These are phyloP conservation scores for Phaseolus lunatus DNA, from an alignment of 306 rosid genomes.

Conservation along the genomic window DNA sequence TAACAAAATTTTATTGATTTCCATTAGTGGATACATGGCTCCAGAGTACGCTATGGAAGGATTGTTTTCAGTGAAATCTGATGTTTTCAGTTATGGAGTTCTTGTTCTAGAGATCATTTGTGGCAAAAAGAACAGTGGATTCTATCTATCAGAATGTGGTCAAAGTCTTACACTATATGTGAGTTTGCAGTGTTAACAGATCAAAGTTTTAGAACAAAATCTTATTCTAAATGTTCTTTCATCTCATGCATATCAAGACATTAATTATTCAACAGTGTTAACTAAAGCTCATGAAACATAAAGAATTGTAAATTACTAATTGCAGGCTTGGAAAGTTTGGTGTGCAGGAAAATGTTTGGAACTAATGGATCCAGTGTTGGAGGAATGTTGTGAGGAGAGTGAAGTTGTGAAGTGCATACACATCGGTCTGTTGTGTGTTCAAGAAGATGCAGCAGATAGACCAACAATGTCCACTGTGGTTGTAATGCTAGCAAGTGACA, in stretches of 20 bases:
- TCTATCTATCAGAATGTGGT: constrained; percentile 33
- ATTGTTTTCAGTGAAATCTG: constrained; percentile 18
- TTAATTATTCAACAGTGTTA: neutral
- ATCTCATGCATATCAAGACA: neutral
- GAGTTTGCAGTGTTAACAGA: neutral
- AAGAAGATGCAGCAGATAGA: constrained; percentile 61
- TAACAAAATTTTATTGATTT: neutral
- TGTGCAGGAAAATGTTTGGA: constrained; percentile 50
- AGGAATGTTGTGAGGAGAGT: neutral
- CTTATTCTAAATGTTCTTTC: neutral
- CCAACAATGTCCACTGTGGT: constrained; percentile 60
- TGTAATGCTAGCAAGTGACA: constrained; percentile 51
- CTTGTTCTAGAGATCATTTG: constrained; percentile 44
- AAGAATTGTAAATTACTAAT: neutral
- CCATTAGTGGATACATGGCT: neutral
- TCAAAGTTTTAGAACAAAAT: neutral
- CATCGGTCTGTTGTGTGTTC: constrained; percentile 61
- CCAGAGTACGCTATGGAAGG: constrained; percentile 27
- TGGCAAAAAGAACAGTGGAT: constrained; percentile 38
- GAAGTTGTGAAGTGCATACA: constrained; percentile 55
- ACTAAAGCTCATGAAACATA: neutral
- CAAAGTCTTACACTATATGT: constrained; percentile 34
- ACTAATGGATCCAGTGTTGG: constrained; percentile 53
- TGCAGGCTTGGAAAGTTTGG: constrained; percentile 65
- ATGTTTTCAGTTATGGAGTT: constrained; percentile 43